A percentile compares a stretch with the other conserved stretches of the same genome.
Evolutionary conservation across 257 asterid genomes (phyloP).

Genomic region (Avicennia marina): DNA sequence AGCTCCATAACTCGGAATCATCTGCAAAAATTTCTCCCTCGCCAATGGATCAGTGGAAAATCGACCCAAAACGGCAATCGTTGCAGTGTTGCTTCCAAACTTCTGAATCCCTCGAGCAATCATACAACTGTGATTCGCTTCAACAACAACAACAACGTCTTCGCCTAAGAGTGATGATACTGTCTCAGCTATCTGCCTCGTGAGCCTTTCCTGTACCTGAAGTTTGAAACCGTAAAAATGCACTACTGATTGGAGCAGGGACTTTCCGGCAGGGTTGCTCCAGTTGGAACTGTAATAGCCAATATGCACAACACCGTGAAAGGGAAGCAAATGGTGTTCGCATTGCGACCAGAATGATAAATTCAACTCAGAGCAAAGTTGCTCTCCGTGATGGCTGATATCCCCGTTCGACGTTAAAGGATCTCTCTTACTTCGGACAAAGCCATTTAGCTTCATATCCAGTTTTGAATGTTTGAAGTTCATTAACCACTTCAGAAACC

Average conservation of each 20-base stretch:
- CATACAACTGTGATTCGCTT: constrained; percentile 96
- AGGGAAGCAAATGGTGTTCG: constrained; percentile 94
- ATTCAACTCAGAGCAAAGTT: constrained; percentile 53
- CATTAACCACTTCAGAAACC: constrained; percentile 73
- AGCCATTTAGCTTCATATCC: constrained; percentile 56
- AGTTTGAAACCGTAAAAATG: constrained; percentile 89
- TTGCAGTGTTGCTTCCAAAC: constrained; percentile 83
- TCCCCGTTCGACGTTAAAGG: constrained; percentile 25
- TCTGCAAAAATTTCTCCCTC: constrained; percentile 72
- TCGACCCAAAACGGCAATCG: constrained; percentile 80
- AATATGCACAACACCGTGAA: constrained; percentile 82
- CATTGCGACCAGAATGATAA: constrained; percentile 82
- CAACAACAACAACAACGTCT: constrained; percentile 80
- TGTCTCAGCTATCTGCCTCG: constrained; percentile 86
- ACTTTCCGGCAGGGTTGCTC: constrained; percentile 37
- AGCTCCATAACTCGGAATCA: constrained; percentile 47
- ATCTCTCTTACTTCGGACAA: constrained; percentile 31
- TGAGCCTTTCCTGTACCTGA: constrained; percentile 95
- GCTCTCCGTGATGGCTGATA: constrained; percentile 24
- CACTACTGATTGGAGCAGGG: constrained; percentile 66
- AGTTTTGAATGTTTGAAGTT: constrained; percentile 52
- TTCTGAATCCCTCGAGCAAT: constrained; percentile 88
- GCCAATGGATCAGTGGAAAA: constrained; percentile 62
- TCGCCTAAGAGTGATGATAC: constrained; percentile 67
- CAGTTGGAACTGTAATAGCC: constrained; percentile 53